phyloP scores from a whole-genome alignment of 805 yeast species.

The Candida arabinofermentans region DNA sequence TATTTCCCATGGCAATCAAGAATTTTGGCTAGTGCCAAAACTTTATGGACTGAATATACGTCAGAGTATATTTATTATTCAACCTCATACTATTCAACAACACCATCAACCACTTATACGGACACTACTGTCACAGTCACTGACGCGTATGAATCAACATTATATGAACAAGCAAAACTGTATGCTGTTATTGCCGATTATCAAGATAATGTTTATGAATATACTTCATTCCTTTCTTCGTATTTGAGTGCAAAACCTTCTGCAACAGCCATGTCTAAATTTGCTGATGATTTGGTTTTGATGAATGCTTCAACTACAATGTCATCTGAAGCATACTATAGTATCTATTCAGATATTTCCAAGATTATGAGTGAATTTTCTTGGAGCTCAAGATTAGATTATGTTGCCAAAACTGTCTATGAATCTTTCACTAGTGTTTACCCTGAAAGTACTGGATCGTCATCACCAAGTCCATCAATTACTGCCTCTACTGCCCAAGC shows the following conservation, averaged over 20 bases:
- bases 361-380: background rate
- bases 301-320: background rate
- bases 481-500: background rate
- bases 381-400: constrained; percentile 2
- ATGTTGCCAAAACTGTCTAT: constrained; percentile 4
- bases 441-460: background rate
- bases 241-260: constrained; percentile 1
- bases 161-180: constrained; percentile 2
- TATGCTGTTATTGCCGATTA: constrained; percentile 7
- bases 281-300: constrained; percentile 1
- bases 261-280: background rate
- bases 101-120: constrained; percentile 7
- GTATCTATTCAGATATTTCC: constrained; percentile 2
- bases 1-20: constrained; percentile 7
- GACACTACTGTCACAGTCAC: constrained; percentile 5
- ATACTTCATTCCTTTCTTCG: constrained; percentile 5
- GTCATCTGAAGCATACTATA: background rate
- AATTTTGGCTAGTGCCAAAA: constrained; percentile 3
- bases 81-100: constrained; percentile 1
- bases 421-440: constrained; percentile 3
- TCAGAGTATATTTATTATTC: constrained; percentile 1
- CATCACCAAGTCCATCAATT: background rate
- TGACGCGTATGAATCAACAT: background rate
- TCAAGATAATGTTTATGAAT: constrained; percentile 5
- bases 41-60: constrained; percentile 1